phyloP scores from a whole-genome alignment of 352 stramenopile species.

The Phytophthora meadii region DNA sequence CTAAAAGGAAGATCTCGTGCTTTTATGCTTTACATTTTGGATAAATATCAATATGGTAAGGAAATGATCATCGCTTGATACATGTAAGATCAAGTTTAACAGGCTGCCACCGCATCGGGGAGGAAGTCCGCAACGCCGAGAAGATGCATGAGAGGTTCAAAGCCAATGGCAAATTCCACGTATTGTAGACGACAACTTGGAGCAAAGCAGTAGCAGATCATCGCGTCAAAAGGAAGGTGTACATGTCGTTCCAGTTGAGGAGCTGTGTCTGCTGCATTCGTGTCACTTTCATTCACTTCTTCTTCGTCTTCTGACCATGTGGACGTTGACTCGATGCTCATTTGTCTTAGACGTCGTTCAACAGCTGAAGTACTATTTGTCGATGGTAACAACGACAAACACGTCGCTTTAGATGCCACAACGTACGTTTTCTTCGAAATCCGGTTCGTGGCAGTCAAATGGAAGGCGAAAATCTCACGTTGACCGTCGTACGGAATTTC shows the following conservation, averaged over 20 bases:
- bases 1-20: constrained; percentile 2
- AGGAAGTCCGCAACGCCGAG: constrained; percentile 74
- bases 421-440: constrained; percentile 70
- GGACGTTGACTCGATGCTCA: constrained; percentile 24
- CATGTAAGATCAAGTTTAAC: background rate
- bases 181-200: constrained; percentile 67
- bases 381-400: constrained; percentile 47
- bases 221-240: constrained; percentile 75
- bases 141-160: constrained; percentile 82
- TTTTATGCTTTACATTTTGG: constrained; percentile 18
- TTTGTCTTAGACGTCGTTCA: constrained; percentile 26
- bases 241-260: constrained; percentile 67
- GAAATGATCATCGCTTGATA: background rate
- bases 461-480: constrained; percentile 66
- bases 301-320: constrained; percentile 32
- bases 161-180: constrained; percentile 88
- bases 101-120: constrained; percentile 19
- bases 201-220: constrained; percentile 88
- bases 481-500: constrained; percentile 68
- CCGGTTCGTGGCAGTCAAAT: constrained; percentile 77
- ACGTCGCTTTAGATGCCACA: constrained; percentile 62
- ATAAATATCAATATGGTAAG: constrained; percentile 26
- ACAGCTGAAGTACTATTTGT: constrained; percentile 1
- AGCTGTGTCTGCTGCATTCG: background rate
- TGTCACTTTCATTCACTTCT: constrained; percentile 9